A percentile compares a stretch with the other conserved stretches of the same genome.
These are phyloP conservation scores for Globisporangium cystogenes DNA, from an alignment of 352 stramenopile genomes.

Conservation along the genomic window DNA sequence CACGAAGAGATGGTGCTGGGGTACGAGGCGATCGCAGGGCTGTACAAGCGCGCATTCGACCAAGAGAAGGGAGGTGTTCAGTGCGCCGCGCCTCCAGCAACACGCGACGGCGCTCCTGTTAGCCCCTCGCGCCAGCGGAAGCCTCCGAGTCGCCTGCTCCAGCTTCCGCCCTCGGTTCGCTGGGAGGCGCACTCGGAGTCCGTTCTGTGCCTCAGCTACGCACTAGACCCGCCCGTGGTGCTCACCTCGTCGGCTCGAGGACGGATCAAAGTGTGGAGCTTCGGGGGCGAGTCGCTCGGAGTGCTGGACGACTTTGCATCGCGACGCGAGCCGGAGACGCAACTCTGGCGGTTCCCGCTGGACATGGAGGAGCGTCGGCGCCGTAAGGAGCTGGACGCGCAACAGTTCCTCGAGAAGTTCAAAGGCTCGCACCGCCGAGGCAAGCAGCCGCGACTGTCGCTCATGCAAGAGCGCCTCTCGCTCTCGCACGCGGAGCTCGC, in stretches of 20 bases:
- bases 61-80: not conserved
- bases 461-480: conserved; percentile 45
- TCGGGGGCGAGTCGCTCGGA: conserved; percentile 31
- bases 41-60: conserved; percentile 34
- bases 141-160: not conserved
- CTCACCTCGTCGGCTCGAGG: conserved; percentile 44
- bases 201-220: conserved; percentile 36
- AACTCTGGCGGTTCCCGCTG: conserved; percentile 53
- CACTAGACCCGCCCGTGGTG: conserved; percentile 29
- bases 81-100: not conserved
- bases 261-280: conserved; percentile 57
- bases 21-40: conserved; percentile 41
- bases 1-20: conserved; percentile 52
- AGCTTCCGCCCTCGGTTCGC: conserved; percentile 1
- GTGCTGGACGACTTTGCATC: conserved; percentile 68
- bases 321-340: conserved; percentile 32
- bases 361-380: conserved; percentile 35
- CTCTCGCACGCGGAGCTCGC: conserved; percentile 28
- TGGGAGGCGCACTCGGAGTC: conserved; percentile 39
- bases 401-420: conserved; percentile 28
- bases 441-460: conserved; percentile 25
- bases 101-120: not conserved
- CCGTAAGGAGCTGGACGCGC: conserved; percentile 32
- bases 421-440: conserved; percentile 11
- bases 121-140: not conserved